Percentiles rank a stretch among this genome's conserved stretches.
phyloP scores from a whole-genome alignment of 1,284 basidiomycete species.

The Sanguinoderma infundibulare region DNA sequence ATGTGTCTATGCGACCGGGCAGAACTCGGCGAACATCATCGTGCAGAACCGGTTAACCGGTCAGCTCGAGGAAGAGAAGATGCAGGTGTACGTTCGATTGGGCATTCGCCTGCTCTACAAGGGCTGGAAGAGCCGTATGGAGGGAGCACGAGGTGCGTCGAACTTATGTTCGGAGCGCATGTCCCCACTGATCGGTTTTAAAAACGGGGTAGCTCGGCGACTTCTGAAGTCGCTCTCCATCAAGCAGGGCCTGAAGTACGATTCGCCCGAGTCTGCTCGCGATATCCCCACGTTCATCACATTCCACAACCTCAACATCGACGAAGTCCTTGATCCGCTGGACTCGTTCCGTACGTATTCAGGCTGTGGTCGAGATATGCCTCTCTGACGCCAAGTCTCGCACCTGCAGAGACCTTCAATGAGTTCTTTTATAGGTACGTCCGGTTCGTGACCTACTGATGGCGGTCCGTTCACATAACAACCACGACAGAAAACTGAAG shows the following conservation, averaged over 20 bases:
- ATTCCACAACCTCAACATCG: constrained; percentile 86
- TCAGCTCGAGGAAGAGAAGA: constrained; percentile 96
- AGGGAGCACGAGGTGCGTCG: constrained; percentile 76
- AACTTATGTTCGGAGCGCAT: background rate
- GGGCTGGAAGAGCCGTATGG: constrained; percentile 90
- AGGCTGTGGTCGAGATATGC: background rate
- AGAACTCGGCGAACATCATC: constrained; percentile 96
- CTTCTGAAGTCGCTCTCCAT: constrained; percentile 90
- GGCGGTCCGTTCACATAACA: constrained; percentile 29
- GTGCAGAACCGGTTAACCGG: constrained; percentile 93
- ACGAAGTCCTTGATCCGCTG: constrained; percentile 85
- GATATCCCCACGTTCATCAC: constrained; percentile 91
- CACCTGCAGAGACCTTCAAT: constrained; percentile 80
- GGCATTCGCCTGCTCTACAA: constrained; percentile 95
- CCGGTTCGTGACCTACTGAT: constrained; percentile 3
- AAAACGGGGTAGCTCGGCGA: constrained; percentile 57
- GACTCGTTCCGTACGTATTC: constrained; percentile 76
- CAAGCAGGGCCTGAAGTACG: constrained; percentile 95
- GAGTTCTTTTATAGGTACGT: constrained; percentile 80
- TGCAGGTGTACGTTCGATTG: constrained; percentile 93
- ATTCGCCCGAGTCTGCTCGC: constrained; percentile 80
- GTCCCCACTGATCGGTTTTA: background rate
- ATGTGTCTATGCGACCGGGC: background rate
- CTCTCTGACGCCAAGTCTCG: background rate
- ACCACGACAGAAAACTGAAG: constrained; percentile 77